Evolutionary conservation across 2,329 filamentous ascomycete genomes (phyloP).

Genomic region (Pseudogymnoascus pannorum): DNA sequence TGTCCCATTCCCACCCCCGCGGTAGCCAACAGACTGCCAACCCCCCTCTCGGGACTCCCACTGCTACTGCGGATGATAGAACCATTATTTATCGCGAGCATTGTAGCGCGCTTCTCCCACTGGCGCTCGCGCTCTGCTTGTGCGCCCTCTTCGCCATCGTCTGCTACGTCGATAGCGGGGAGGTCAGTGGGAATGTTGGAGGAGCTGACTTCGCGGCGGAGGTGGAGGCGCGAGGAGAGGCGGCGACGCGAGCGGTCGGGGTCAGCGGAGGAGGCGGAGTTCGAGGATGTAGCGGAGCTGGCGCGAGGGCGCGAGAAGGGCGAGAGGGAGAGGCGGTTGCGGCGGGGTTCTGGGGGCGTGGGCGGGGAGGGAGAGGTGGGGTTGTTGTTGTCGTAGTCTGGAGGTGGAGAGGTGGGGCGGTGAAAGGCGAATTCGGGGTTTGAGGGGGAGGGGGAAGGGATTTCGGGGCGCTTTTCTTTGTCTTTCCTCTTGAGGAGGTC

Average conservation of each 20-base stretch:
- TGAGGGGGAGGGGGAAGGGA: slow-evolving; percentile 12
- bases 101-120: slow-evolving; percentile 93
- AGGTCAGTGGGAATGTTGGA: slow-evolving; percentile 72
- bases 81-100: slow-evolving; percentile 60
- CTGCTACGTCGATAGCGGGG: slow-evolving; percentile 54
- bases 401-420: slow-evolving; percentile 71
- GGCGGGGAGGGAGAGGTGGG: slow-evolving; percentile 61
- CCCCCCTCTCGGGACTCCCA: slow-evolving; percentile 29
- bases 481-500: slow-evolving; percentile 53
- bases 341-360: slow-evolving; percentile 36
- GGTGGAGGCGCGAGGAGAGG: slow-evolving; percentile 64
- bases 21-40: slow-evolving; percentile 19
- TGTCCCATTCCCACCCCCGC: slow-evolving; percentile 21
- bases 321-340: slow-evolving; percentile 39
- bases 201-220: slow-evolving; percentile 55
- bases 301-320: slow-evolving; percentile 10
- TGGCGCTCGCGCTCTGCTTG: slow-evolving; percentile 53
- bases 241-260: slow-evolving; percentile 32
- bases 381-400: slow-evolving; percentile 48
- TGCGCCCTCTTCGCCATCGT: slow-evolving; percentile 35
- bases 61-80: slow-evolving; percentile 37
- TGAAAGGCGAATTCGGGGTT: slow-evolving; percentile 72
- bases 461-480: slow-evolving; percentile 30
- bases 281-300: slow-evolving; percentile 18
- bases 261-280: slow-evolving; percentile 20